phyloP scores from a whole-genome alignment of 352 stramenopile genomes.

The Globisporangium canariense region DNA sequence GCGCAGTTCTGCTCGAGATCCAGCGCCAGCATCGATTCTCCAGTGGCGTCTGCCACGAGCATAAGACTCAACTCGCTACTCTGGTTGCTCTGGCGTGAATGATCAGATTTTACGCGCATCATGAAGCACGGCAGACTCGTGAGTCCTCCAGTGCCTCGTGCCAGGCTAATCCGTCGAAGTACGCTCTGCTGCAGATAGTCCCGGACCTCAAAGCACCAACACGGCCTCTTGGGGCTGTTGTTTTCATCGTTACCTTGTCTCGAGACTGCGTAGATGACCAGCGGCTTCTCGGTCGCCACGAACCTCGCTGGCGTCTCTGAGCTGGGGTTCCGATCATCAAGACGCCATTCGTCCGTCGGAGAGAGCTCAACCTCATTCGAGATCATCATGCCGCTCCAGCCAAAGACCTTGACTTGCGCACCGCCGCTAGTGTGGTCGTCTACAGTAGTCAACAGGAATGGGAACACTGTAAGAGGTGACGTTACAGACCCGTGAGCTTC shows the following conservation, averaged over 20 bases:
- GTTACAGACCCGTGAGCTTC: background rate
- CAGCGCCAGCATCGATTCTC: constrained; percentile 22
- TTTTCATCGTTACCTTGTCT: background rate
- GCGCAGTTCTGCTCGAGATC: constrained; percentile 18
- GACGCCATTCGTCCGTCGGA: constrained; percentile 35
- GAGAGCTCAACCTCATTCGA: constrained; percentile 22
- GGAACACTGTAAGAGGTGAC: constrained; percentile 9
- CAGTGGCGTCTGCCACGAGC: constrained; percentile 22
- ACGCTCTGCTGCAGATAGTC: constrained; percentile 28
- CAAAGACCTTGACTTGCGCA: constrained; percentile 33
- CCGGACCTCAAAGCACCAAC: constrained; percentile 39
- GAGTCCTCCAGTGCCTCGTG: background rate
- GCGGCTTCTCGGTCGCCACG: constrained; percentile 2
- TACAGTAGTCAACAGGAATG: constrained; percentile 12
- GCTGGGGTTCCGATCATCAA: background rate
- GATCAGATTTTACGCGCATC: background rate
- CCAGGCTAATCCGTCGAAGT: constrained; percentile 27
- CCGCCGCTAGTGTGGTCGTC: background rate
- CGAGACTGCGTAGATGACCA: constrained; percentile 15
- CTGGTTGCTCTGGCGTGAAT: background rate
- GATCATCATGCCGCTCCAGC: constrained; percentile 22
- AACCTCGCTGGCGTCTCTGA: background rate
- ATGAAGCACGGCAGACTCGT: constrained; percentile 8
- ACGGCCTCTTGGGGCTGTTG: background rate
- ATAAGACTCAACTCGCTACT: constrained; percentile 12